Conservation (phyloP, 2,329 filamentous ascomycete genomes). For the Talaromyces sp. region DNA sequence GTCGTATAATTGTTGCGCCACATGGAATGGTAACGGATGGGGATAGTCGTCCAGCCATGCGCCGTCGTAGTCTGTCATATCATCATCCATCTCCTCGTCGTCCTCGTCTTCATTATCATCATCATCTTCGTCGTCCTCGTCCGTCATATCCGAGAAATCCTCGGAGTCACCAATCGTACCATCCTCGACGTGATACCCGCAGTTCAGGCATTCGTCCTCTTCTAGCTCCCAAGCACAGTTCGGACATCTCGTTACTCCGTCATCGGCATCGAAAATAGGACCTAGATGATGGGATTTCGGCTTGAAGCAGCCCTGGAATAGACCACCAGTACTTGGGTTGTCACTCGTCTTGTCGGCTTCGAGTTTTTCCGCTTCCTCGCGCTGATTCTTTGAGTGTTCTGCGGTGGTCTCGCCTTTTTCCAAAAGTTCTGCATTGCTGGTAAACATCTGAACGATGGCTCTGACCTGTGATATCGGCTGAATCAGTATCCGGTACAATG, state of each 20-base stretch:
- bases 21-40: constrained; percentile 18
- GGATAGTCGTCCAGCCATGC: constrained; percentile 2
- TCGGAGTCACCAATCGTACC: constrained; percentile 33
- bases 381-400: constrained; percentile 56
- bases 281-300: constrained; percentile 27
- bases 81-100: constrained; percentile 24
- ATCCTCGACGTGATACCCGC: constrained; percentile 51
- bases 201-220: constrained; percentile 51
- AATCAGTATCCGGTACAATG: constrained; percentile 17
- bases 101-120: constrained; percentile 30
- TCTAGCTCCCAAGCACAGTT: constrained; percentile 61
- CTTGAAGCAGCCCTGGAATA: constrained; percentile 62
- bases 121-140: constrained; percentile 34
- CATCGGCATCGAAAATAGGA: constrained; percentile 54
- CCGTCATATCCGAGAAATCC: constrained; percentile 41
- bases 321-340: constrained; percentile 50
- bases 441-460: constrained; percentile 62
- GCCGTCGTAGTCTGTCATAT: constrained; percentile 3
- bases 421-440: constrained; percentile 57
- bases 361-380: constrained; percentile 57
- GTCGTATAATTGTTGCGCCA: constrained; percentile 20
- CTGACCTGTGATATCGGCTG: constrained; percentile 49
- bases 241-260: constrained; percentile 61
- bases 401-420: constrained; percentile 61
- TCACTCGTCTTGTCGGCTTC: constrained; percentile 57